Base-by-base conservation (phyloP, 768 basidiomycete genomes). In the Gloeopeniophorella convolvens region DNA sequence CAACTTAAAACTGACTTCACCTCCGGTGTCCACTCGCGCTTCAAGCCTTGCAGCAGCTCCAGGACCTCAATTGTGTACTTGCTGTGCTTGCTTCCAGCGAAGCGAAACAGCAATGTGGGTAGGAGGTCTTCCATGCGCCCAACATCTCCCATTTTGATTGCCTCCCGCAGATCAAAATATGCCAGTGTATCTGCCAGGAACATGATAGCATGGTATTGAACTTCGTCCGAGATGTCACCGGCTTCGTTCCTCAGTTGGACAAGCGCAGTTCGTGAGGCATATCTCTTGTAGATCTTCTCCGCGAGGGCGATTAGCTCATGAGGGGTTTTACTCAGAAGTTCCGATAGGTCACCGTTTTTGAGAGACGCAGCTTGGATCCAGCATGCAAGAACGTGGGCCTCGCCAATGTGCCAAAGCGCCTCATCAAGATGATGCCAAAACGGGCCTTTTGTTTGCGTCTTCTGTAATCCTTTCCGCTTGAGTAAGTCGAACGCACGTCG, bases 51-150 rank as follows among this genome's bases (percentile, higher is more conserved):
- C 4, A 69, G 56, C 11, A 69, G 41, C 54, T 71, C 69, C 3
- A 71, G 53, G 5, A 67, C 51, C 45, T 71, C 69, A 3, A 20
- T 44, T 2, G 63, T 42, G 47, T 72, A 72, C 5, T 71, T 68
- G 1, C 46, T 36, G 52, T 70, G 70, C 9, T 61, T 54, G 5
- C 68, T 67, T 0, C 69, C 70, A 20, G 51, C 18, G 52, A 69
- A 72, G 3, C 66, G 63, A 24, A 66, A 66, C 1, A 68, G 48
- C 1, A 70, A 49, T 1, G 33, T 26, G 4, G 69, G 70, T 1
- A 71, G 42, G 37, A 65, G 55, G 27, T 55, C 56, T 46, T 71
- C 66, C 64, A 72, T 66, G 1, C 59, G 9, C 1, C 69, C 67
- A 4, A 72, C 65, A n/a, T n/a, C n/a, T n/a, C n/a, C n/a, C n/a